Conservation (phyloP, 306 rosid genomes). For the Potentilla sterilis region DNA sequence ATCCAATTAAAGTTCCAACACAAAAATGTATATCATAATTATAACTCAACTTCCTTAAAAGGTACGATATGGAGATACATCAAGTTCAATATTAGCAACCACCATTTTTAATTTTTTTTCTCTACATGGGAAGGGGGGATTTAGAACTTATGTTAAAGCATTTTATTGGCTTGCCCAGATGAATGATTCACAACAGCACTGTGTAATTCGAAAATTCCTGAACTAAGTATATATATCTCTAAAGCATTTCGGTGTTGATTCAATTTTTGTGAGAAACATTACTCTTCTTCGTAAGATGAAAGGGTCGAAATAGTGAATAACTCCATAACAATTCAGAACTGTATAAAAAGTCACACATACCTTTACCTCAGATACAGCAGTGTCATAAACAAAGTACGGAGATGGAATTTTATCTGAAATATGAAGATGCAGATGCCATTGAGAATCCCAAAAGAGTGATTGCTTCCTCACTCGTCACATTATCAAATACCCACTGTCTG, state of each 20-base stretch:
- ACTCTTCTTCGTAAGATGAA: neutral
- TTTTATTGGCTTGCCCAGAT: too few relatives aligned
- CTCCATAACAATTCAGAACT: too few relatives aligned
- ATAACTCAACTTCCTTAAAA: too few relatives aligned
- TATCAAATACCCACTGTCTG: slow-evolving; percentile 15
- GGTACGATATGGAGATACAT: too few relatives aligned
- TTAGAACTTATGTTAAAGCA: too few relatives aligned
- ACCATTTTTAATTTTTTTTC: too few relatives aligned
- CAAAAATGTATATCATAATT: too few relatives aligned
- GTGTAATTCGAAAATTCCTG: neutral
- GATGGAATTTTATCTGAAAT: too few relatives aligned
- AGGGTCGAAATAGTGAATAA: neutral
- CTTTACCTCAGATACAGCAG: too few relatives aligned
- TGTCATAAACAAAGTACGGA: too few relatives aligned
- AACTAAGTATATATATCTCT: neutral
- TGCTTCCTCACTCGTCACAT: neutral
- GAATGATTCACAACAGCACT: neutral
- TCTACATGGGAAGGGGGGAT: neutral
- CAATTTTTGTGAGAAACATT: neutral
- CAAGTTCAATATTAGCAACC: too few relatives aligned
- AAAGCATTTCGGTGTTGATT: neutral
- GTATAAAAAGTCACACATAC: neutral
- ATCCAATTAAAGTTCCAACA: too few relatives aligned
- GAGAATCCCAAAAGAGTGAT: neutral
- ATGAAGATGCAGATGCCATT: neutral